These are phyloP conservation scores for Scheffersomyces cryptocercus DNA, from an alignment of 1,139 yeast species.

Conservation along the genomic window DNA sequence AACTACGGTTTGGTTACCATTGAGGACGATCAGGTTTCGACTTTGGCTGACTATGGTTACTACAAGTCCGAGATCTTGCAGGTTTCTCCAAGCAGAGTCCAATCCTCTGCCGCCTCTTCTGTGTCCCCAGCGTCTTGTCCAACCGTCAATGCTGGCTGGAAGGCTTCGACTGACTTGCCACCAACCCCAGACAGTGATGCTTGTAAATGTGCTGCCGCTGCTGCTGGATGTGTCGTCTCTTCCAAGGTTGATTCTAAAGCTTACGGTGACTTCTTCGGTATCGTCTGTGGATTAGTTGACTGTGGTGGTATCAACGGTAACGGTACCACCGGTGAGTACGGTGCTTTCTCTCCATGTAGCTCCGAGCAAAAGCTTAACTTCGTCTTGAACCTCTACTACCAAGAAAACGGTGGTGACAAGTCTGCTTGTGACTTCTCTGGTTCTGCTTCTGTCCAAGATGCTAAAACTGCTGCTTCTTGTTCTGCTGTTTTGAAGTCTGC, in stretches of 20 bases:
- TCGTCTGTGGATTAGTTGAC: constrained; percentile 35
- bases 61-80: constrained; percentile 60
- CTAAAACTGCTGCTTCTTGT: constrained; percentile 21
- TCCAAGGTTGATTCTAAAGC: constrained; percentile 30
- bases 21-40: constrained; percentile 38
- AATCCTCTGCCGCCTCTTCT: constrained; percentile 32
- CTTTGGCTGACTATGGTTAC: constrained; percentile 49
- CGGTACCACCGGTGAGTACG: constrained; percentile 41
- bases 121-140: constrained; percentile 38
- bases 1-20: constrained; percentile 76
- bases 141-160: constrained; percentile 36
- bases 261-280: constrained; percentile 36
- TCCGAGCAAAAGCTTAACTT: constrained; percentile 42
- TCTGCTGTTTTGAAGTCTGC: constrained; percentile 21
- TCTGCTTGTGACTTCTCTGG: constrained; percentile 47
- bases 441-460: constrained; percentile 34
- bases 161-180: constrained; percentile 41
- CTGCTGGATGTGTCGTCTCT: constrained; percentile 39
- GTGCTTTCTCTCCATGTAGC: constrained; percentile 42
- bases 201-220: constrained; percentile 39
- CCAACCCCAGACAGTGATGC: constrained; percentile 44
- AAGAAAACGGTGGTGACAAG: constrained; percentile 23
- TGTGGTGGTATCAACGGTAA: constrained; percentile 40
- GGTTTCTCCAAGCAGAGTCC: constrained; percentile 38
- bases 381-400: constrained; percentile 43